phyloP scores from a whole-genome alignment of 108 stramenopile species.

The Seminavis robusta region DNA sequence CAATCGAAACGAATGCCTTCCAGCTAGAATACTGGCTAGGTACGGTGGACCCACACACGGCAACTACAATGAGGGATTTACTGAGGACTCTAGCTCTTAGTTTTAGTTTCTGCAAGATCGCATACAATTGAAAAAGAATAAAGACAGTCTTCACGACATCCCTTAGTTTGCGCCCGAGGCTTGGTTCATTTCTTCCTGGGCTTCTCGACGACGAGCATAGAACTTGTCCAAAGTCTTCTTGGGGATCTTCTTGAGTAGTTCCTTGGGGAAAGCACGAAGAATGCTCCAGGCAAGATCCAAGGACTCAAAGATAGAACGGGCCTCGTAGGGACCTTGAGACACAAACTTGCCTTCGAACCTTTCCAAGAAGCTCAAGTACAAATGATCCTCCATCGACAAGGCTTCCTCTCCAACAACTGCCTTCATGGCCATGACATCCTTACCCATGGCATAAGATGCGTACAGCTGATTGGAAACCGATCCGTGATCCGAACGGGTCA shows the following conservation, averaged over 20 bases:
- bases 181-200: constrained; percentile 83
- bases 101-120: too few relatives aligned
- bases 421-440: constrained; percentile 99
- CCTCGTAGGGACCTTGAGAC: constrained; percentile 97
- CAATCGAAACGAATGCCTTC: too few relatives aligned
- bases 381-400: constrained; percentile 98
- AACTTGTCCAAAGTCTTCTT: constrained; percentile 94
- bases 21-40: too few relatives aligned
- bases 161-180: constrained; percentile 63
- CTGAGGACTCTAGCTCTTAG: too few relatives aligned
- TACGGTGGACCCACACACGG: too few relatives aligned
- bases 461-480: constrained; percentile 99
- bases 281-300: constrained; percentile 99
- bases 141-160: too few relatives aligned
- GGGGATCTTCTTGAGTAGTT: constrained; percentile 99
- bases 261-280: constrained; percentile 98
- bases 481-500: constrained; percentile 98
- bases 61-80: too few relatives aligned
- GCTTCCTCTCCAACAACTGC: constrained; percentile 99
- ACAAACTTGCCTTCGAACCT: constrained; percentile 99
- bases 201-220: constrained; percentile 90
- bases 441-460: constrained; percentile 99
- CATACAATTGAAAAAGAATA: too few relatives aligned
- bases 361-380: constrained; percentile 98
- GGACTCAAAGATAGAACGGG: constrained; percentile 97